Base-by-base conservation (phyloP, 345 rosid species). In the Ceriops decandra region DNA sequence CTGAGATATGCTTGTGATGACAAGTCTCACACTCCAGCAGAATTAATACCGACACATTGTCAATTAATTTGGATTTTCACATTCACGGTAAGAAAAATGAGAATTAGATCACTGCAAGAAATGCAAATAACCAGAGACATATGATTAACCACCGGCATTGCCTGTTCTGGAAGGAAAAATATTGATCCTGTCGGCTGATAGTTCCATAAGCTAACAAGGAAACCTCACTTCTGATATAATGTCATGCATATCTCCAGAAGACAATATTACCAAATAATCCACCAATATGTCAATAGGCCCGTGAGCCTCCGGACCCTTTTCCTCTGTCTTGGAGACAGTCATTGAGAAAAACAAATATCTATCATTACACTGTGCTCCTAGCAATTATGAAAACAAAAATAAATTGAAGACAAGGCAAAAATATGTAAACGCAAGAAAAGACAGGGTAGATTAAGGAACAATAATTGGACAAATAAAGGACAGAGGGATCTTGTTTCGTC, bases 171-270 rank as follows among this genome's bases (percentile, higher is more conserved):
- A 52, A 75, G 63, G 77, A 73, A 71, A 66, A 32, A 77, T 52
- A 78, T 72, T 67, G 68, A 70, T 52, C 81, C 68, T 63, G 73
- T 80, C 66, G 76, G 70, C 49, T 20, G 74, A 78, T 60, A 60
- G 68, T 30, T 63, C 69, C 72, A 59, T 75, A 61, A 69, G 70
- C 57, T 72, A 75, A 69, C 54, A 49, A 62, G 70, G 70, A 67
- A 83, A 57, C 75, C 83, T 78, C 70, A 72, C 52, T 63, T 77
- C 81, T 68, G 32, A 77, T 68, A 74, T 64, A 62, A 79, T 70
- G 60, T 27, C 28, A 59, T 62, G 33, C 33, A 32, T 28, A 63
- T 75, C 72, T 38, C 67, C 68, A 57, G 68, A 62, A 63, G 60
- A 49, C 63, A 67, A 42, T 33, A 61, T 30, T 33, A 28, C 46